A percentile compares a stretch with the other conserved stretches of the same genome.
These are phyloP conservation scores for Arthroderma sp. DNA, from an alignment of 2,329 filamentous ascomycete species.

Conservation along the genomic window DNA sequence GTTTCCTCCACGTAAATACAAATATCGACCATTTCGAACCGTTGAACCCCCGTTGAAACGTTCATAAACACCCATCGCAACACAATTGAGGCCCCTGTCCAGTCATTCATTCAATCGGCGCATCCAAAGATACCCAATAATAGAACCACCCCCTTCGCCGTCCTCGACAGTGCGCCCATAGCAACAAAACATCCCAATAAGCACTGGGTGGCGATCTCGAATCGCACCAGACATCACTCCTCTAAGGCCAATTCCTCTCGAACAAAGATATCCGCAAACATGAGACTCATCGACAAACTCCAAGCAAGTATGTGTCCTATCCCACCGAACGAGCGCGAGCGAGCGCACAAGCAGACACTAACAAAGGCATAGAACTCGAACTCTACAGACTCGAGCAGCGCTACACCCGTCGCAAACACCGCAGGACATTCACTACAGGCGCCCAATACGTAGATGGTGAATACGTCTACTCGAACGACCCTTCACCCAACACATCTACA, in stretches of 20 bases:
- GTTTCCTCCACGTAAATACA: too few relatives aligned
- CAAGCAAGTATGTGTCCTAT: slow-evolving; percentile 33
- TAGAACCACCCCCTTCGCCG: too few relatives aligned
- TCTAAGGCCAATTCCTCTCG: not conserved
- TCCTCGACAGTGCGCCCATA: too few relatives aligned
- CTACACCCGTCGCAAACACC: slow-evolving; percentile 82
- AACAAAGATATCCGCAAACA: slow-evolving; percentile 12
- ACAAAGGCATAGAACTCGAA: slow-evolving; percentile 49
- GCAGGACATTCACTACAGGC: slow-evolving; percentile 77
- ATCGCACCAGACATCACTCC: not conserved
- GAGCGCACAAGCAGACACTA: slow-evolving; percentile 35
- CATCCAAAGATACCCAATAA: too few relatives aligned
- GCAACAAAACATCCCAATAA: too few relatives aligned
- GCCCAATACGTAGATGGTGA: slow-evolving; percentile 91
- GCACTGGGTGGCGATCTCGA: not conserved
- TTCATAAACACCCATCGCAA: too few relatives aligned
- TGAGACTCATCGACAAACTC: slow-evolving; percentile 39
- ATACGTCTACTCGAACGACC: slow-evolving; percentile 57
- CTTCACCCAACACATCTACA: slow-evolving; percentile 21
- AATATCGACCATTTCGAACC: too few relatives aligned
- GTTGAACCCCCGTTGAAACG: too few relatives aligned
- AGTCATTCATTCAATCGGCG: too few relatives aligned
- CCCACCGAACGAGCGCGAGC: slow-evolving; percentile 31
- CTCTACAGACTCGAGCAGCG: slow-evolving; percentile 90
- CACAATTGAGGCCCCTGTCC: too few relatives aligned